Percentiles rank a stretch among this genome's conserved stretches.
phyloP scores from a whole-genome alignment of 2,329 filamentous ascomycete genomes.

The Pseudogymnoascus sp. region DNA sequence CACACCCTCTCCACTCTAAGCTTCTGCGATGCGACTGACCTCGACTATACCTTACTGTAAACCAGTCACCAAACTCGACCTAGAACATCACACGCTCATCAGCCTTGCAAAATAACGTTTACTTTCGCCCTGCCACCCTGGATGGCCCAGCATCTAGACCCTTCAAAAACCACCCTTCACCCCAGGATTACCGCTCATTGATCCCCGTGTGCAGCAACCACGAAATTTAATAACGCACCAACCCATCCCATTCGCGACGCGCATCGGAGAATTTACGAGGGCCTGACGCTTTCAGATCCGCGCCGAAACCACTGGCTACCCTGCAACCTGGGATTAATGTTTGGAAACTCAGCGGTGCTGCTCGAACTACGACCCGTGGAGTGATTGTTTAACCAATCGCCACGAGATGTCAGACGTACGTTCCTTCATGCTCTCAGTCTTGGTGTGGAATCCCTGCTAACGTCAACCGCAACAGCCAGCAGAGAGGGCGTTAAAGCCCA shows the following conservation, averaged over 20 bases:
- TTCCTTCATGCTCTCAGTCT: background rate
- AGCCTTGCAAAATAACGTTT: background rate
- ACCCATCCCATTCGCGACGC: background rate
- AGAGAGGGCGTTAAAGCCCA: conserved; percentile 24
- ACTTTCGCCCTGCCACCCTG: background rate
- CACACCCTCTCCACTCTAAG: conserved; percentile 3
- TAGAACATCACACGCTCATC: conserved; percentile 2
- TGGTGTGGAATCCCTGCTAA: background rate
- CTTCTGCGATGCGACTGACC: conserved; percentile 1
- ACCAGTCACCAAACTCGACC: background rate
- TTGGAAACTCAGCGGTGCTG: conserved; percentile 2
- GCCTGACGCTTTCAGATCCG: background rate
- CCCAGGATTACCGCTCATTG: background rate
- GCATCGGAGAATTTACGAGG: background rate
- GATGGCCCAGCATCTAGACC: conserved; percentile 8
- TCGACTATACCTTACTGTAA: conserved; percentile 2
- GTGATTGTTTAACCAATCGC: conserved; percentile 4
- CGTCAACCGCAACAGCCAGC: conserved; percentile 18
- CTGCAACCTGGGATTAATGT: conserved; percentile 6
- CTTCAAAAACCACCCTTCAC: background rate
- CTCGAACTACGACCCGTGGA: conserved; percentile 1
- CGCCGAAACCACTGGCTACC: background rate
- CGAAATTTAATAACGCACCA: background rate
- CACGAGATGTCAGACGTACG: conserved; percentile 6
- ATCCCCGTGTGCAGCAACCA: background rate